Evolutionary conservation across 2,329 filamentous ascomycete species (phyloP), one percentile per base, ranked within the genome.

Genomic region (Pseudogymnoascus sp.): DNA sequence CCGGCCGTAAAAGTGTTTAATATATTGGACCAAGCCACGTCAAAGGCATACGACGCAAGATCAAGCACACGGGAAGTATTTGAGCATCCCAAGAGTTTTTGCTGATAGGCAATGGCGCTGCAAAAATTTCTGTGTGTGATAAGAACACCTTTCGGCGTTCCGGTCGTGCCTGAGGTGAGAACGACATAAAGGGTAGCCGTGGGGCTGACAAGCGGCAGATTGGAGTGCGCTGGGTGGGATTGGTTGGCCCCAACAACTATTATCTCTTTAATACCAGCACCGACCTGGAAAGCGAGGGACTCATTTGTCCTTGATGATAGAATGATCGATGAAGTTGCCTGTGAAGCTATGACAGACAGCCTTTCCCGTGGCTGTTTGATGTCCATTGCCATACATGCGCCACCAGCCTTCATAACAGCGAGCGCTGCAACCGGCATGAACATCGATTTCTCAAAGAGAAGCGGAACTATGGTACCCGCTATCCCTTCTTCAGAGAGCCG

Each of bases 361-460:
- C 58, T 59, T 39, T 36, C 33, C 7, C 4, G 33, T 36, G 36
- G 58, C 36, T 39, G 25, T 63, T 9, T 71, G 68, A 41, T 72
- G 65, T 73, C 68, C 6, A 73, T 55, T 5, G 69, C 66, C 42
- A 74, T 68, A 35, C 68, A 73, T 3, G 65, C 68, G 15, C 64
- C 68, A 10, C 70, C 70, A 38, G 68, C 65, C 59, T 69, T 68
- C 33, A 71, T 58, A 2, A 72, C 65, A 55, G 63, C 66, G 17
- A 72, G 60, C 68, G 70, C 69, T 5, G 67, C 66, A 12, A 69
- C 61, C 15, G 67, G 59, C 36, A 66, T 63, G 21, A 62, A 69
- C 31, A 41, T 38, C n/a, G 69, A 70, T 59, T 71, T 71, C 41
- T 69, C 67, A 41, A 67, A 66, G 55, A 66, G 10, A 68, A 58